phyloP scores from a whole-genome alignment of 257 asterid species.

The Petrea volubilis region DNA sequence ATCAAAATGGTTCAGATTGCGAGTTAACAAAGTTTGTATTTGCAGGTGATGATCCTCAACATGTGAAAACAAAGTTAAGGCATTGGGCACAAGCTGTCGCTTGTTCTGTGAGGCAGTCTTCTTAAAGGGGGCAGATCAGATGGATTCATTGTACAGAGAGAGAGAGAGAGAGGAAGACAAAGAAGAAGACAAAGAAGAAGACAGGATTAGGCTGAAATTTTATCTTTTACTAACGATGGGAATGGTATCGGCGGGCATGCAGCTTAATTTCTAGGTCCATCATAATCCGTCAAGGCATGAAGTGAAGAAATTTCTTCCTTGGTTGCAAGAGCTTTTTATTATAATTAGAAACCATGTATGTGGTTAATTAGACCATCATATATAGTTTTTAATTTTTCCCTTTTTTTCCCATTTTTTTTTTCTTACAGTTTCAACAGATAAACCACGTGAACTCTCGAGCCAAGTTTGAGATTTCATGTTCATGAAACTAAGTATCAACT shows the following conservation, averaged over 20 bases:
- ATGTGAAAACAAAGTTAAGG: slow-evolving; percentile 66
- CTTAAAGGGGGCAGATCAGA: slow-evolving; percentile 16
- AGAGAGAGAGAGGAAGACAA: not conserved
- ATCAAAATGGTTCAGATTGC: too few relatives aligned
- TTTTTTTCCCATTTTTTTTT: not conserved
- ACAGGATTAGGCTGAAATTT: not conserved
- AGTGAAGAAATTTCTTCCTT: not conserved
- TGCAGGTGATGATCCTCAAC: slow-evolving; percentile 71
- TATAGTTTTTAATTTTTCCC: not conserved
- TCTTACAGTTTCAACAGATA: not conserved
- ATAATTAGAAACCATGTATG: not conserved
- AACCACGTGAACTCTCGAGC: not conserved
- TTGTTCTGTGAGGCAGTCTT: slow-evolving; percentile 61
- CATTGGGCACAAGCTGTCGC: slow-evolving; percentile 84
- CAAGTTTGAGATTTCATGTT: not conserved
- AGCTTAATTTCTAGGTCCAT: not conserved
- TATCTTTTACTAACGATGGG: not conserved
- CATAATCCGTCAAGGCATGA: slow-evolving; percentile 10
- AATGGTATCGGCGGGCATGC: not conserved
- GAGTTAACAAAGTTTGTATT: too few relatives aligned
- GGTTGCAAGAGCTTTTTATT: slow-evolving; percentile 2
- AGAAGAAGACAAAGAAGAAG: not conserved
- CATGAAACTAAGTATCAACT: not conserved
- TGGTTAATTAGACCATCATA: slow-evolving; percentile 21
- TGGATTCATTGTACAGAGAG: not conserved